Evolutionary conservation across 495 filamentous ascomycete species (phyloP), one percentile per base, ranked within the genome.

Genomic region (Penicillium lividum): DNA sequence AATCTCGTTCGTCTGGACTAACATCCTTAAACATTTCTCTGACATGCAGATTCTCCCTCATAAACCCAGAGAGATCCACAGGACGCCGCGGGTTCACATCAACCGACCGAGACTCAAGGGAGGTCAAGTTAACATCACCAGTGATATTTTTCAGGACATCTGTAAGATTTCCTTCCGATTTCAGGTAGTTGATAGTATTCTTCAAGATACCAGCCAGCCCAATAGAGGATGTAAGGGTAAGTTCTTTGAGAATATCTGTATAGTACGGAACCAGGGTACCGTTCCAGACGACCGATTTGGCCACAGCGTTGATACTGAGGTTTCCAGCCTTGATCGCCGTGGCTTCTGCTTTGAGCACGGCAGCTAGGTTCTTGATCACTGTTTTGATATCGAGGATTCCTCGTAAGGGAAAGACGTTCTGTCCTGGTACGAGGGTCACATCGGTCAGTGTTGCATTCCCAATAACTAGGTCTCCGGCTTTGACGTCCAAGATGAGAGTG

Each of bases 401-500:
- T 54, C 72, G 76, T 62, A 89, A 75, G 5, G 75, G 70, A 56
- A 79, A 73, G 38, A 72, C 69, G 71, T 88, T 88, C 59, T 79
- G 76, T 27, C 88, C 88, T 3, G 87, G 86, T 7, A 51, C 56
- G 42, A 89, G 78, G 4, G 73, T 66, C 15, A 90, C 74, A 66
- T 87, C 78, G 61, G 77, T 65, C 40, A 90, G 65, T 18, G 74
- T 80, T 42, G 79, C 74, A 52, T 73, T 81, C 57, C 86, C 87
- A 58, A 88, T 73, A 10, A 62, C 11, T 18, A 68, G 56, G 31
- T 67, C 58, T 27, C 71, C 71, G 29, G 59, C 67, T 28, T 70
- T 68, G 36, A 75, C 58, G 33, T 77, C 63, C 22, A 77, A 59
- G 6, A 57, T 56, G 3, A 72, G 61, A 7, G 62, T 73, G n/a